phyloP scores from a whole-genome alignment of 306 rosid genomes.

The Bauhinia variegata region DNA sequence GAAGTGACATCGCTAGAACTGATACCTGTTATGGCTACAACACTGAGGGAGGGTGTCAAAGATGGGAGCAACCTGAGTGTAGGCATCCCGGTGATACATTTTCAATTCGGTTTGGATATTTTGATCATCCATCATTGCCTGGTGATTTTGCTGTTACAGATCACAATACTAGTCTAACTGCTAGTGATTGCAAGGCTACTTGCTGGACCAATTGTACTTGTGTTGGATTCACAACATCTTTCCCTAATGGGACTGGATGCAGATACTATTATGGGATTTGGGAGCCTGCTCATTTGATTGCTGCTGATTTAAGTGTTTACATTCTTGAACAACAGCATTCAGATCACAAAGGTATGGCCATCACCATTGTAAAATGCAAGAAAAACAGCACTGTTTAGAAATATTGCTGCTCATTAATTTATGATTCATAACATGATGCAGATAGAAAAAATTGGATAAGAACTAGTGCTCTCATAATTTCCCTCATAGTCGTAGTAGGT shows the following conservation, averaged over 20 bases:
- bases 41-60: conserved; percentile 18
- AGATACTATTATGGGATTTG: conserved; percentile 22
- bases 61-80: conserved; percentile 6
- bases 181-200: conserved; percentile 21
- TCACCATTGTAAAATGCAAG: not conserved
- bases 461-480: not conserved
- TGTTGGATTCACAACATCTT: conserved; percentile 15
- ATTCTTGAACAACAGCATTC: not conserved
- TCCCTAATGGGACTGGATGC: conserved; percentile 21
- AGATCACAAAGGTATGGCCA: not conserved
- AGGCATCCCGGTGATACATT: conserved; percentile 16
- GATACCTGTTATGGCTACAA: conserved; percentile 26
- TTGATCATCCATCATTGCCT: not conserved
- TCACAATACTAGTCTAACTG: not conserved
- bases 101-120: not conserved
- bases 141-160: not conserved
- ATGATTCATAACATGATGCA: not conserved
- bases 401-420: not conserved
- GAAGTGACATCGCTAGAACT: not conserved
- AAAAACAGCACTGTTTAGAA: not conserved
- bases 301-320: not conserved
- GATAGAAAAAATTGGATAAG: conserved; percentile 22
- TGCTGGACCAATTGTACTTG: conserved; percentile 30
- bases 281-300: not conserved
- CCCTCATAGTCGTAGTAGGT: not conserved